Evolutionary conservation across 306 rosid species (phyloP), one percentile per base, ranked within the genome.

Genomic region (Vachellia pachyceras): DNA sequence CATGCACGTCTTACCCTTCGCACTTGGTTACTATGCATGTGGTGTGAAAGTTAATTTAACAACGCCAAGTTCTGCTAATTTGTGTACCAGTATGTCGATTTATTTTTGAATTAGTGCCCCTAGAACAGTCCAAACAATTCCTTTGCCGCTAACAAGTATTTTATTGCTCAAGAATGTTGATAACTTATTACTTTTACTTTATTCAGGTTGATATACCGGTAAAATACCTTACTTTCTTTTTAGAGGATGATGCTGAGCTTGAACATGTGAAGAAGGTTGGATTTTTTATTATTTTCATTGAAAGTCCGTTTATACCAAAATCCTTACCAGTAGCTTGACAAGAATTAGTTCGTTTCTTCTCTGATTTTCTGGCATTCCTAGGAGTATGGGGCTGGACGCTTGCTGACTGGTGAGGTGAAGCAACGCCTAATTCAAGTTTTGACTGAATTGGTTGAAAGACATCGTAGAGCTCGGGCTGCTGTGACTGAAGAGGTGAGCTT

Each of bases 381-480:
- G 98, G 98, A 93, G 85, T 93, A 91, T 73, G 96, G 94, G 81
- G 89, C 91, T 6, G 98, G 99, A 57, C 92, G 91, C 47, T 88
- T 93, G 99, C 89, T 95, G 35, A 95, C 99, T 5, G 99, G 99
- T 66, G 94, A 95, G 88, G 98, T 95, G 74, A 95, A 95, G 89
- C 90, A 91, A 61, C 89, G 89, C 33, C 91, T 95, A 54, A 69
- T 73, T 35, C 65, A 88, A 85, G 94, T 93, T 69, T 84, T 93
- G 87, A 91, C 97, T 22, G 93, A 86, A 86, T 11, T 93, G 37
- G 97, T 91, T 29, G 99, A 95, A 84, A 91, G 97, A 80, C 99
- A 95, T 77, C 82, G 92, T 6, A 82, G 82, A 83, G 94, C 97
- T 60, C 95, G 97, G 37, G 97, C 99, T 72, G 88, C 91, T 65